A percentile compares a stretch with the other conserved stretches of the same genome.
Conservation (phyloP, 1,284 basidiomycete genomes). For the Papiliotrema laurentii region DNA sequence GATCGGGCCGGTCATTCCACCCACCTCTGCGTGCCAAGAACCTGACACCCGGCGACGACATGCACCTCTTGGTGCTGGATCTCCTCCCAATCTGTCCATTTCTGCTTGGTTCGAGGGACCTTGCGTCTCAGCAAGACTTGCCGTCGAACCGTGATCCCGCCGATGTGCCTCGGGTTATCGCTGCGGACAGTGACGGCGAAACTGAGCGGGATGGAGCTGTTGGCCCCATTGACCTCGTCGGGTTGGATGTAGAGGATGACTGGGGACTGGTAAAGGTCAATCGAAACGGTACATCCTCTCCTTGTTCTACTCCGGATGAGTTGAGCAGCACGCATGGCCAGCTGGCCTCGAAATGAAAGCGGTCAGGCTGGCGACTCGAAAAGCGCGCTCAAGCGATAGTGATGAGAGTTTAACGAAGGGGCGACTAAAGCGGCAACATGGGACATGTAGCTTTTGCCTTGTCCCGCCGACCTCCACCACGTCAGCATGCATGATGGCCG, state of each 20-base stretch:
- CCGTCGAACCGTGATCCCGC: conserved; percentile 6
- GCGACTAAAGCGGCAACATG: too few species aligned
- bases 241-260: conserved; percentile 5
- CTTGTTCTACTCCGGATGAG: neutral
- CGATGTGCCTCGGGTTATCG: neutral
- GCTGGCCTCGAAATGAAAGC: too few species aligned
- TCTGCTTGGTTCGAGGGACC: conserved; percentile 2
- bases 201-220: neutral
- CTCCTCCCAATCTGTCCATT: conserved; percentile 9
- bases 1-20: neutral
- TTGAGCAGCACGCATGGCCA: neutral
- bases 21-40: conserved; percentile 3
- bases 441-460: too few species aligned
- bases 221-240: neutral
- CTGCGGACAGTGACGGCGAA: neutral
- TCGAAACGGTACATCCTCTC: conserved; percentile 1
- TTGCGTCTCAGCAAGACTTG: conserved; percentile 5
- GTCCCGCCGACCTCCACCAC: too few species aligned
- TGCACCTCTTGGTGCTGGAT: conserved; percentile 1
- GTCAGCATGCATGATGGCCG: too few species aligned
- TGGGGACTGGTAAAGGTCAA: conserved; percentile 8
- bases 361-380: too few species aligned
- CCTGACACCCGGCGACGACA: neutral
- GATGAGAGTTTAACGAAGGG: too few species aligned
- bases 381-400: too few species aligned